These are phyloP conservation scores for Cryptosporidium sp. DNA, from an alignment of 169 alveolate species.

Conservation along the genomic window DNA sequence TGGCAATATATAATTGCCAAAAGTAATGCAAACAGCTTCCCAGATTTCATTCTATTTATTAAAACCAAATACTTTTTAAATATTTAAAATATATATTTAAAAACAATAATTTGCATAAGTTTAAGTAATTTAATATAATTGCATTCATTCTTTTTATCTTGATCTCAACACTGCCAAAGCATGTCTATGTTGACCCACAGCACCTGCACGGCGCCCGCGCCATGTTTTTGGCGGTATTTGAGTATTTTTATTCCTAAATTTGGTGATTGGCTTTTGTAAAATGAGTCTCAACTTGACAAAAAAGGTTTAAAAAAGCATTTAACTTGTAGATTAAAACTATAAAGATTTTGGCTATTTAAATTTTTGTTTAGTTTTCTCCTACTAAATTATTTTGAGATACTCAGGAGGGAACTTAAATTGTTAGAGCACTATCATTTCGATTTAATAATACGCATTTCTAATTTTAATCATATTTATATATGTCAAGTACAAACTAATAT, in stretches of 20 bases:
- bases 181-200: conserved; percentile 68
- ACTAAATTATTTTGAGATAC: neutral
- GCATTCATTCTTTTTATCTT: neutral
- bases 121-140: neutral
- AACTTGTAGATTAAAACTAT: too few relatives aligned
- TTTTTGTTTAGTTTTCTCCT: neutral
- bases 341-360: neutral
- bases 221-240: neutral
- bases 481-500: neutral
- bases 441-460: too few relatives aligned
- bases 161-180: neutral
- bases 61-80: neutral
- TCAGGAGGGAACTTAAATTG: neutral
- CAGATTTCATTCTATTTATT: neutral
- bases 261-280: neutral
- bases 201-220: conserved; percentile 38
- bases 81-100: neutral
- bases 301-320: neutral
- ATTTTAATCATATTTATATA: too few relatives aligned
- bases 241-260: neutral
- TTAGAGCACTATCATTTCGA: too few relatives aligned
- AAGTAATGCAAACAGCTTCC: neutral
- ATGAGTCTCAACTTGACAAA: neutral
- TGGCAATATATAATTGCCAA: neutral
- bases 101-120: neutral